Evolutionary conservation across 2,329 filamentous ascomycete genomes (phyloP), one percentile per base, ranked within the genome.

Genomic region (Penicillium sp.): DNA sequence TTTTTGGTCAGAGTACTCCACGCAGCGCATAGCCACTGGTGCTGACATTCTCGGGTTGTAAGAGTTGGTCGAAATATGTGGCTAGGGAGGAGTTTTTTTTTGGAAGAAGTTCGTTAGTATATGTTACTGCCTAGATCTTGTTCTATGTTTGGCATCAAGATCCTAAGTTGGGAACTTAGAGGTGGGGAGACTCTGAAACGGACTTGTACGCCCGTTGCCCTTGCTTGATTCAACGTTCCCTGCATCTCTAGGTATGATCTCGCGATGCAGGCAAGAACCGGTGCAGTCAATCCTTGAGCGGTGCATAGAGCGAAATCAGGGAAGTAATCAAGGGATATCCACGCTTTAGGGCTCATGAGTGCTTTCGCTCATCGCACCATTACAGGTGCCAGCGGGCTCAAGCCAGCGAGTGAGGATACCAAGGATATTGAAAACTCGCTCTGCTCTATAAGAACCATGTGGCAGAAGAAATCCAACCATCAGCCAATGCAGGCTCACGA

Each of bases 401-500:
- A 33, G 26, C 13, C 14, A 49, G 46, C 10, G 19, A 33, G 46
- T 13, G 3, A 30, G 5, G 14, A 11, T 33, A 33, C 10, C 30
- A 33, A 33, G 30, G 10, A 33, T 11, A 11, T 33, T 33, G 30
- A 33, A 33, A 33, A 22, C 22, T 5, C 25, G 28, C 43, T 16
- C 6, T 13, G 28, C 43, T 16, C 6, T 13, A 2, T n/a, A 3
- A 16, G 28, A 43, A 43, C 40, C 40, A 43, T 19, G 22, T 28
- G 28, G 13, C 45, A 48, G 25, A 8, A 26, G n/a, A 26, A 1
- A 48, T 48, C 22, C n/a, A 22, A n/a, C 28, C 28, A 35, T n/a
- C n/a, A 35, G 28, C n/a, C 48, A 51, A 53, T 22, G 30, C n/a
- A 52, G 37, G 30, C 49, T 52, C n/a, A 52, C 30, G 10, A 37